Evolutionary conservation across 345 rosid genomes (phyloP).

Genomic region (Draba incana): DNA sequence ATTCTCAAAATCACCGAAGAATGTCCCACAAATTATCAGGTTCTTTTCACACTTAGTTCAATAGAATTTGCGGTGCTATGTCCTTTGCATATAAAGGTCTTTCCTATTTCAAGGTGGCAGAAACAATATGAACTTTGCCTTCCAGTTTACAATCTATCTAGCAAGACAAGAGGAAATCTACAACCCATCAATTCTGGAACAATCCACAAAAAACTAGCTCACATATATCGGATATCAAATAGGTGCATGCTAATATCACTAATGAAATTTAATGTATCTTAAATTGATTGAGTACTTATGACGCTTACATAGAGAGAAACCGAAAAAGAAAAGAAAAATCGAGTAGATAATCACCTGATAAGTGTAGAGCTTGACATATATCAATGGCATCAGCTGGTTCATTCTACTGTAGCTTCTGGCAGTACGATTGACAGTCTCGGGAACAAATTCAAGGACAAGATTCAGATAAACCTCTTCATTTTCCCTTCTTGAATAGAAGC

Average conservation of each 20-base stretch:
- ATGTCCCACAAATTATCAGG: background rate
- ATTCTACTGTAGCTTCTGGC: slow-evolving; percentile 70
- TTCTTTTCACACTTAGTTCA: too few species aligned
- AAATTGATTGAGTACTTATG: background rate
- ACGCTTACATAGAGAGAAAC: background rate
- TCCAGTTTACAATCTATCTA: slow-evolving; percentile 1
- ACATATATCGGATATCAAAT: background rate
- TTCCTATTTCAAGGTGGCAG: too few species aligned
- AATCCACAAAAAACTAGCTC: background rate
- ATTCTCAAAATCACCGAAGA: slow-evolving; percentile 1
- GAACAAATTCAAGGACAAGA: slow-evolving; percentile 85
- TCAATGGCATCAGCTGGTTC: slow-evolving; percentile 79
- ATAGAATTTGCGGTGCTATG: too few species aligned
- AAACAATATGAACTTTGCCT: too few species aligned
- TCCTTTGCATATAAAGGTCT: too few species aligned
- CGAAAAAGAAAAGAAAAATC: background rate
- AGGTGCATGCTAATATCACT: too few species aligned
- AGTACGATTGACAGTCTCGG: slow-evolving; percentile 71
- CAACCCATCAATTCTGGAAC: background rate
- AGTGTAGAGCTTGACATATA: slow-evolving; percentile 77
- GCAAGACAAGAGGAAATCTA: background rate
- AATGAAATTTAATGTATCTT: background rate
- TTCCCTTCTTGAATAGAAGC: slow-evolving; percentile 76
- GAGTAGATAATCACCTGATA: slow-evolving; percentile 57
- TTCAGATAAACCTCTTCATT: slow-evolving; percentile 82